Base-by-base conservation (phyloP, 73 alveolate species). In the Symbiodinium natans region DNA sequence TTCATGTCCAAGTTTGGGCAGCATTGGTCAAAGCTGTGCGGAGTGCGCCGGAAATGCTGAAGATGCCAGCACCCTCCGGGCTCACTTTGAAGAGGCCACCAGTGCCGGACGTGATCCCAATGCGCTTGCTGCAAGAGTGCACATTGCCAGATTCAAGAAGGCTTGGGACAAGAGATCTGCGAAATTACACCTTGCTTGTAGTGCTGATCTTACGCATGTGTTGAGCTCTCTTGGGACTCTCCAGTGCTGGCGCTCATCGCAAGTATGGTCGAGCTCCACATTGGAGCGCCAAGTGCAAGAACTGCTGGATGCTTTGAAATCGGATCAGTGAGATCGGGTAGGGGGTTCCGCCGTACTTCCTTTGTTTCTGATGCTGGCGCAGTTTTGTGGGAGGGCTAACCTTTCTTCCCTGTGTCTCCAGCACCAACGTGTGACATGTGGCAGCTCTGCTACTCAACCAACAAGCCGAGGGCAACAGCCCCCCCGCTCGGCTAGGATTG, bases 91-190 rank as follows among this genome's bases (percentile, higher is more conserved):
- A 10, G n/a, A 31, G 21, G 48, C 48, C 83, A 86, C 93, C 1
- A 36, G 31, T 6, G 82, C 82, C 13, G 48, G 54, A 52, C 11
- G 41, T 13, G 40, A 71, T 3, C 82, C 83, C 3, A 41, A 71
- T 0, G 46, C 34, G 19, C 40, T 43, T 19, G 93, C 93, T 11
- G n/a, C n/a, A 8, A 46, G 29, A 0, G 93, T 86, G 33, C 93
- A 48, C 15, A 25, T 74, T n/a, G 93, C 93, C 29, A 36, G 93
- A 56, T 86, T 86, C 38, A 33, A 38, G 48, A 52, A 86, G 34
- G 93, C 93, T 0, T 46, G 93, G 93, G 82, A 86, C 82, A 86
- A 48, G 27, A 21, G 38, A n/a, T n/a, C n/a, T 5, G 33, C 82
- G 23, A n/a, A n/a, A n/a, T n/a, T 43, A 11, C 56, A 43, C 6